Base-by-base conservation (phyloP, 2,329 filamentous ascomycete genomes). In the Exophiala dermatitidis region DNA sequence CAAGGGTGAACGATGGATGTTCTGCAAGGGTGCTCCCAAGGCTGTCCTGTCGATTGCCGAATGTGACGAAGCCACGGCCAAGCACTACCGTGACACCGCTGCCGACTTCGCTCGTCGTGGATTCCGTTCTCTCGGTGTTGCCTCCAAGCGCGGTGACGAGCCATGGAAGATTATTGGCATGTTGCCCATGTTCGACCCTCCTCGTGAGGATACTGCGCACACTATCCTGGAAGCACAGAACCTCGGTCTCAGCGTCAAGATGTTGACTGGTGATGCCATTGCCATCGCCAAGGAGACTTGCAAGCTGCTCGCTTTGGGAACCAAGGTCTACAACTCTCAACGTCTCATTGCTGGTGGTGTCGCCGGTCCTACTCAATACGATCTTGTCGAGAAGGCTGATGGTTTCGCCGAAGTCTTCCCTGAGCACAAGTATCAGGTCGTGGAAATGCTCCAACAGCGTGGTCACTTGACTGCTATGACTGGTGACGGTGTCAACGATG, bases 281-380 rank as follows among this genome's bases (percentile, higher is more conserved):
- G 84, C 85, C 64, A 88, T 88, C 62, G 85, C 85, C 55, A 88
- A 88, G 76, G 85, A 88, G 73, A 88, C 85, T 62, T 88, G 85
- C 80, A 86, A 87, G 76, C 88, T 88, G 82, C 77, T 88, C 68
- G 83, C 84, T 62, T 81, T 88, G 55, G 84, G 84, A 64, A 88
- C 85, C 68, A 88, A 88, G 77, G 85, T 89, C 62, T 88, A 88
- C 77, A 86, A 88, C 76, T 88, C 85, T 56, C 82, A 85, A 67
- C 84, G 83, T 73, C 79, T 89, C 61, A 86, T 88, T 64, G 82
- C 86, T 72, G 84, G 84, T 72, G 85, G 85, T 76, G 79, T 88
- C 57, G 79, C 82, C 55, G 85, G 85, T 63, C 81, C 83, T 60
- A 83, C 83, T 56, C 82, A 87, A 72, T 82, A 88, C 73, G 85